phyloP scores from a whole-genome alignment of 257 asterid genomes.

The Mentha longifolia region DNA sequence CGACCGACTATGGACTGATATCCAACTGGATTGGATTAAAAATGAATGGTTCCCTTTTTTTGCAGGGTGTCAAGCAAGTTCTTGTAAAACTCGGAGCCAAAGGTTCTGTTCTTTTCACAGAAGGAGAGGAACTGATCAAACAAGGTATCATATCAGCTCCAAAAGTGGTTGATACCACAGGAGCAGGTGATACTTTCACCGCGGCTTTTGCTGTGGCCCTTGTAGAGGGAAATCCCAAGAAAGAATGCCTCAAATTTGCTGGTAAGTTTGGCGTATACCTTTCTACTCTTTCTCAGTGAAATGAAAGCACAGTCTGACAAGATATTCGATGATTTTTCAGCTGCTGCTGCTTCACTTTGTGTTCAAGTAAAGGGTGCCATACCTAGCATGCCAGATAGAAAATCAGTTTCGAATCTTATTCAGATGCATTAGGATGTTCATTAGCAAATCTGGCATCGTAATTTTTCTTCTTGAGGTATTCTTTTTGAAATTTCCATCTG shows the following conservation, averaged over 20 bases:
- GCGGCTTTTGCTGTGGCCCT: slow-evolving; percentile 95
- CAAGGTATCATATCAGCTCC: slow-evolving; percentile 80
- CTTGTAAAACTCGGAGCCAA: slow-evolving; percentile 91
- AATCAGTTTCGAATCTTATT: slow-evolving; percentile 72
- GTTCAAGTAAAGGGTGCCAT: slow-evolving; percentile 98
- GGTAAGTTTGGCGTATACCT: slow-evolving; percentile 42
- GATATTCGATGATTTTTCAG: slow-evolving; percentile 45
- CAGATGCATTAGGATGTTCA: slow-evolving; percentile 48
- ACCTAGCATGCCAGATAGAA: slow-evolving; percentile 94
- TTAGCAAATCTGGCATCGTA: slow-evolving; percentile 25
- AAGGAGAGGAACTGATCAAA: slow-evolving; percentile 78
- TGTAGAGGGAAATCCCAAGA: slow-evolving; percentile 79
- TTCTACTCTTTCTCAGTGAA: not conserved
- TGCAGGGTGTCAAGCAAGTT: slow-evolving; percentile 90
- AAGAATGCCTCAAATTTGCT: slow-evolving; percentile 82
- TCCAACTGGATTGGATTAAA: not conserved
- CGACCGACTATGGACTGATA: no score
- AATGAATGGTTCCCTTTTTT: slow-evolving; percentile 16
- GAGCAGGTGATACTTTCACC: slow-evolving; percentile 98
- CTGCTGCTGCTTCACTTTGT: slow-evolving; percentile 97
- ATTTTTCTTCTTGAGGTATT: slow-evolving; percentile 41
- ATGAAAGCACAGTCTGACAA: slow-evolving; percentile 28
- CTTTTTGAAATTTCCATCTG: not conserved
- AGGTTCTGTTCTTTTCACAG: slow-evolving; percentile 76
- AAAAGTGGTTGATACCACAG: slow-evolving; percentile 87